These are phyloP conservation scores for Cyberlindnera xylosilytica DNA, from an alignment of 805 yeast species.

Conservation along the genomic window DNA sequence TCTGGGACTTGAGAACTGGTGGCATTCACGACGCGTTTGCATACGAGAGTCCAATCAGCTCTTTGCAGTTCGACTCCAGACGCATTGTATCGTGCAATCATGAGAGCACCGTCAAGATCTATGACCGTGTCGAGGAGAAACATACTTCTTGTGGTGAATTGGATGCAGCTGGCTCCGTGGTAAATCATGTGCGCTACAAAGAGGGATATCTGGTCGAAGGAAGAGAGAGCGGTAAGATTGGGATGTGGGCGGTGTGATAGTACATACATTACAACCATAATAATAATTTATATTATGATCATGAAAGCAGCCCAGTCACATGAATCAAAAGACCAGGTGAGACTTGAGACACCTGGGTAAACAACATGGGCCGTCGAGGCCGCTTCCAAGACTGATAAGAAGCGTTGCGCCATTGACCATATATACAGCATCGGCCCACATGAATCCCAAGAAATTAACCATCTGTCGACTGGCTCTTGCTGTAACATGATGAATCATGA, in stretches of 20 bases:
- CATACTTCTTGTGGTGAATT: slow-evolving; percentile 52
- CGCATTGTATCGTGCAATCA: slow-evolving; percentile 53
- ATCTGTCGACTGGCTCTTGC: too few species aligned
- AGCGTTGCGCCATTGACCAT: too few species aligned
- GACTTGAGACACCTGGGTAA: too few species aligned
- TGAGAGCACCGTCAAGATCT: slow-evolving; percentile 50
- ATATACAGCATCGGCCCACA: too few species aligned
- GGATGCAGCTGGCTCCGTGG: slow-evolving; percentile 29
- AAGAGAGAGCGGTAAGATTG: slow-evolving; percentile 53
- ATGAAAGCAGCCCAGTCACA: too few species aligned
- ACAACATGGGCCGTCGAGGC: too few species aligned
- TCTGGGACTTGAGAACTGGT: slow-evolving; percentile 76
- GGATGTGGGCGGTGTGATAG: slow-evolving; percentile 62
- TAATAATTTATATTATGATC: too few species aligned
- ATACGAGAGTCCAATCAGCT: slow-evolving; percentile 51
- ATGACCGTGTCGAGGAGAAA: slow-evolving; percentile 50
- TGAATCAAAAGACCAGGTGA: too few species aligned
- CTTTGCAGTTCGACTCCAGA: slow-evolving; percentile 57
- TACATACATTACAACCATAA: too few species aligned
- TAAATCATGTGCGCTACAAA: slow-evolving; percentile 46
- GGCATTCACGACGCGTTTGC: slow-evolving; percentile 58
- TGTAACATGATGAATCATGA: too few species aligned
- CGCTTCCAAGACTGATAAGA: too few species aligned
- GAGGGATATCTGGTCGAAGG: slow-evolving; percentile 71
- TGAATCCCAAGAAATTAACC: too few species aligned